phyloP scores from a whole-genome alignment of 768 basidiomycete genomes.

The Hemileccinum rubropunctum region DNA sequence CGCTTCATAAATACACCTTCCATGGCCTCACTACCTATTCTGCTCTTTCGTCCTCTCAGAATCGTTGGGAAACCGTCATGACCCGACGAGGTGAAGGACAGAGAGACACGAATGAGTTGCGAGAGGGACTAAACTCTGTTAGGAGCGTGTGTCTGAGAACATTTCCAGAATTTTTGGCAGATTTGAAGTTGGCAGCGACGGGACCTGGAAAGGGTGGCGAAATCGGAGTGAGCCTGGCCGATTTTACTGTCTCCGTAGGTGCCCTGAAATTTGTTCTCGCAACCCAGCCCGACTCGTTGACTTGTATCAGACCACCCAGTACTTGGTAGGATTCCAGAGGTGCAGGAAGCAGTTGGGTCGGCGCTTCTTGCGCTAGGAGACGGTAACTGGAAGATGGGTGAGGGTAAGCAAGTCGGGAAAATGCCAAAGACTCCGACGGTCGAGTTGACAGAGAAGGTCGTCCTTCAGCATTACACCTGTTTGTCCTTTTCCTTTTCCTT shows the following conservation, averaged over 20 bases:
- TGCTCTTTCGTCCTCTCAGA: slow-evolving; percentile 52
- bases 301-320: slow-evolving; percentile 58
- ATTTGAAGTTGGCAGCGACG: slow-evolving; percentile 64
- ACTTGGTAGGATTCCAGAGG: slow-evolving; percentile 66
- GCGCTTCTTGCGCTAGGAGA: slow-evolving; percentile 73
- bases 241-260: slow-evolving; percentile 55
- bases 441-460: slow-evolving; percentile 54
- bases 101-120: slow-evolving; percentile 62
- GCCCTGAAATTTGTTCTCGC: not conserved
- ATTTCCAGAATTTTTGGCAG: slow-evolving; percentile 81
- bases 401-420: slow-evolving; percentile 65
- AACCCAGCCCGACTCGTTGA: not conserved
- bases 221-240: slow-evolving; percentile 60
- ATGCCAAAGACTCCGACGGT: slow-evolving; percentile 34
- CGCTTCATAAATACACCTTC: slow-evolving; percentile 75
- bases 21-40: slow-evolving; percentile 74
- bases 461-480: slow-evolving; percentile 79
- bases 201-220: slow-evolving; percentile 52
- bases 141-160: slow-evolving; percentile 72
- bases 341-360: slow-evolving; percentile 63
- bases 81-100: slow-evolving; percentile 45
- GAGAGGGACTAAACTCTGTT: slow-evolving; percentile 64
- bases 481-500: slow-evolving; percentile 25
- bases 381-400: slow-evolving; percentile 92
- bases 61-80: slow-evolving; percentile 67